Evolutionary conservation across 2,329 filamentous ascomycete genomes (phyloP).

Genomic region (Trichoderma pleuroti): DNA sequence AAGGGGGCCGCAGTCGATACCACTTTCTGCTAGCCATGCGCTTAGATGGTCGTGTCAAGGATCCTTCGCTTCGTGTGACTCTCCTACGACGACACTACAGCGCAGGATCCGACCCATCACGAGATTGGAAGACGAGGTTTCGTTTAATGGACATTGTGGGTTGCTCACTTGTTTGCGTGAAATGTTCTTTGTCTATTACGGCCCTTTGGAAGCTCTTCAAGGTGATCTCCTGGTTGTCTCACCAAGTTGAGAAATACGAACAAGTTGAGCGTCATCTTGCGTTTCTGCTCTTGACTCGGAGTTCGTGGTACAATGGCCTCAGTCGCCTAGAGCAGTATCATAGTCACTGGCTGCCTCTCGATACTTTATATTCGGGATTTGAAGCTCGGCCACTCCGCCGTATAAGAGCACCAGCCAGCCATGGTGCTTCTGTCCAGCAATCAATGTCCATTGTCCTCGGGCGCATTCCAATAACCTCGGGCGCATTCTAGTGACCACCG

Average conservation of each 20-base stretch:
- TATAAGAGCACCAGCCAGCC: not conserved
- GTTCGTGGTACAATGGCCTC: not conserved
- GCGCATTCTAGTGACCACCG: not conserved
- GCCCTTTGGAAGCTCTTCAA: not conserved
- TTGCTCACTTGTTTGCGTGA: not conserved
- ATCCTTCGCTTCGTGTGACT: not conserved
- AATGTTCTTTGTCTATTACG: not conserved
- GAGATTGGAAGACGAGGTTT: not conserved
- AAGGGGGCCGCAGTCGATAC: not conserved
- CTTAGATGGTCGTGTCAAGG: not conserved
- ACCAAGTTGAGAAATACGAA: not conserved
- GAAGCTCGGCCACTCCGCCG: not conserved
- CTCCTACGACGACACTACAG: not conserved
- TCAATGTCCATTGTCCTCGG: not conserved
- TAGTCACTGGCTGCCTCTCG: not conserved
- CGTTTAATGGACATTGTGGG: not conserved
- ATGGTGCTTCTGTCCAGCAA: not conserved
- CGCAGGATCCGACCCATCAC: not conserved
- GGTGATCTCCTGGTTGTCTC: not conserved
- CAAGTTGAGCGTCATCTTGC: not conserved
- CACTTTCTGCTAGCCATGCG: not conserved
- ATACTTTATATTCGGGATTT: not conserved
- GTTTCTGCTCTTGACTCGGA: no score
- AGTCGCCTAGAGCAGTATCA: not conserved
- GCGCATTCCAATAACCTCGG: not conserved